These are phyloP conservation scores for Hibiscus syriacus DNA, from an alignment of 345 rosid species.

Conservation along the genomic window DNA sequence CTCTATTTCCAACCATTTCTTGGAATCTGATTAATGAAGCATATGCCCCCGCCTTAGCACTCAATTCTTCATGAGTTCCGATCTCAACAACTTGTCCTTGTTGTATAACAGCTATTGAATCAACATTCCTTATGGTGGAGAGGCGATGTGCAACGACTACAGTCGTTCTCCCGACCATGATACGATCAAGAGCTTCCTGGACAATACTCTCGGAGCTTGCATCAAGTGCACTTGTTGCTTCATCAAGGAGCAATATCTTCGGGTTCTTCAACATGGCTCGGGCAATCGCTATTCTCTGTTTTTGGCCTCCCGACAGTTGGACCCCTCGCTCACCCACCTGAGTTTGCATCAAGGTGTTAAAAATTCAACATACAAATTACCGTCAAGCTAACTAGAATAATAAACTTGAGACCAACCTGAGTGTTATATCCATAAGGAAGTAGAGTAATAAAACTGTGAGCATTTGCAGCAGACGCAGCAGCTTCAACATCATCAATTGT, in stretches of 20 bases:
- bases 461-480: constrained; percentile 86
- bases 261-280: too few species aligned
- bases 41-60: constrained; percentile 78
- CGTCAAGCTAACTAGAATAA: neutral
- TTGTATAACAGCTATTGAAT: constrained; percentile 89
- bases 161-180: constrained; percentile 96
- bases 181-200: constrained; percentile 94
- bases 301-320: too few species aligned
- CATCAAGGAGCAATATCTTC: too few species aligned
- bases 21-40: too few species aligned
- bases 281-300: too few species aligned
- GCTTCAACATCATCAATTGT: constrained; percentile 89
- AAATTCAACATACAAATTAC: neutral
- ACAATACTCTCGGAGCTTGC: too few species aligned
- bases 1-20: constrained; percentile 84
- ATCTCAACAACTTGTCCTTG: constrained; percentile 97
- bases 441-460: constrained; percentile 84
- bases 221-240: too few species aligned
- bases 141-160: constrained; percentile 97
- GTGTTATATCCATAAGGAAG: constrained; percentile 94
- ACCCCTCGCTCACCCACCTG: too few species aligned
- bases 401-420: constrained; percentile 45
- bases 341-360: neutral
- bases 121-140: constrained; percentile 89
- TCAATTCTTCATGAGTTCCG: constrained; percentile 86